Percentiles rank a stretch among this genome's conserved stretches.
Conservation (phyloP, 768 basidiomycete genomes). For the Serendipita sp. region DNA sequence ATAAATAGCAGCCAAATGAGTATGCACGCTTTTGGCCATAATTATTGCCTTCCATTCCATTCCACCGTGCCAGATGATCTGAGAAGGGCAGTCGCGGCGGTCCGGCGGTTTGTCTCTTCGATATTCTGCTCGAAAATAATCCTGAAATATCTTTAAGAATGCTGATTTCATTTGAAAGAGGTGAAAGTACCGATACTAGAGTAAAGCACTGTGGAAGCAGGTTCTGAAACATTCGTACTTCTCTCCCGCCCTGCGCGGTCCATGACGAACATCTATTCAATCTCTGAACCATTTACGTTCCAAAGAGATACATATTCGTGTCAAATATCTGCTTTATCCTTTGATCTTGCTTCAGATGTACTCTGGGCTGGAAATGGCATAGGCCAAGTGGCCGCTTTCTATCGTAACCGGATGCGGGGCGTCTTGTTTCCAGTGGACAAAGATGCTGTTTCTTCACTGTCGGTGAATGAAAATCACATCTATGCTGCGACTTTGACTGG, state of each 20-base stretch:
- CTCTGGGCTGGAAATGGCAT: slow-evolving; percentile 70
- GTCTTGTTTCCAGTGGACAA: slow-evolving; percentile 63
- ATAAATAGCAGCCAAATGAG: neutral
- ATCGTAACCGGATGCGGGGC: slow-evolving; percentile 49
- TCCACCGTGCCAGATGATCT: too few relatives aligned
- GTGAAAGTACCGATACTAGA: neutral
- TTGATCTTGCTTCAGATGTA: slow-evolving; percentile 83
- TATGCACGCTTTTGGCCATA: neutral
- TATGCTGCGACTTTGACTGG: slow-evolving; percentile 39
- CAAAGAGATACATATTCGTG: slow-evolving; percentile 14
- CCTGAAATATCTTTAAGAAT: neutral
- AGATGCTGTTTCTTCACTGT: slow-evolving; percentile 54
- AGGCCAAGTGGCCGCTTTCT: slow-evolving; percentile 55
- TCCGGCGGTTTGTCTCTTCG: too few relatives aligned
- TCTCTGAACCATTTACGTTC: slow-evolving; percentile 9
- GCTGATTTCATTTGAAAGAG: neutral
- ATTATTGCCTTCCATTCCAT: too few relatives aligned
- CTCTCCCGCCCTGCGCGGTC: neutral
- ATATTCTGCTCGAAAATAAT: neutral
- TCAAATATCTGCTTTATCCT: slow-evolving; percentile 60
- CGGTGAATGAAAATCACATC: slow-evolving; percentile 66
- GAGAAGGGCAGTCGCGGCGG: too few relatives aligned
- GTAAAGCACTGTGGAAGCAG: neutral
- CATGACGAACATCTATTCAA: slow-evolving; percentile 6
- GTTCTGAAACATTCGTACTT: neutral